phyloP scores from a whole-genome alignment of 495 filamentous ascomycete genomes.

The Aspergillus heteromorphus region DNA sequence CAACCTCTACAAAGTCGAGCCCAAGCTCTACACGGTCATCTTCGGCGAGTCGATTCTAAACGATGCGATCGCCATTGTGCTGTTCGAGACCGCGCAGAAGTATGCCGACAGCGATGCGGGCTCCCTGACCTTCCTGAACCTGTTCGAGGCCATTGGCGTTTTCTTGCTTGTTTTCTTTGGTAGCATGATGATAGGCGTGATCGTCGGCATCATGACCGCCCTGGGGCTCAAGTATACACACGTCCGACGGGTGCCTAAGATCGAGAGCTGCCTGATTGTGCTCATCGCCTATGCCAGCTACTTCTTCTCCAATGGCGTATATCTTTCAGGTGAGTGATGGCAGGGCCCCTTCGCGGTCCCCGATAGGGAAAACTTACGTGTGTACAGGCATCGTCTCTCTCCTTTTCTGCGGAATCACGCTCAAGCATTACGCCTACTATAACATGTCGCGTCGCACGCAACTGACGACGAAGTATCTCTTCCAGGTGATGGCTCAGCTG shows the following conservation, averaged over 20 bases:
- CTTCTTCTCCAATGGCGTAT: constrained; percentile 90
- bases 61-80: constrained; percentile 95
- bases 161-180: constrained; percentile 97
- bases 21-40: constrained; percentile 95
- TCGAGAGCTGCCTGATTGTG: constrained; percentile 91
- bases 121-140: constrained; percentile 62
- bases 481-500: constrained; percentile 88
- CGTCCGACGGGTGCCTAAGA: constrained; percentile 86
- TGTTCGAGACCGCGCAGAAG: constrained; percentile 94
- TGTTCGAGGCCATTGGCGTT: constrained; percentile 86
- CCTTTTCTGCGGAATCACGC: constrained; percentile 93
- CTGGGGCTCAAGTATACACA: constrained; percentile 89
- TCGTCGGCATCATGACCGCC: constrained; percentile 81
- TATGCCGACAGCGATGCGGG: constrained; percentile 61
- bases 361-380: constrained; percentile 3
- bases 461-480: constrained; percentile 95
- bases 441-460: constrained; percentile 99
- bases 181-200: constrained; percentile 79
- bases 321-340: constrained; percentile 76
- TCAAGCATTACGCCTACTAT: constrained; percentile 99
- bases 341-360: neutral
- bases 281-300: constrained; percentile 94
- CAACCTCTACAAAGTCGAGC: constrained; percentile 98
- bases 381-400: constrained; percentile 91
- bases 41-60: constrained; percentile 98